phyloP scores from a whole-genome alignment of 495 filamentous ascomycete genomes.

The Stereocaulon alpinum region DNA sequence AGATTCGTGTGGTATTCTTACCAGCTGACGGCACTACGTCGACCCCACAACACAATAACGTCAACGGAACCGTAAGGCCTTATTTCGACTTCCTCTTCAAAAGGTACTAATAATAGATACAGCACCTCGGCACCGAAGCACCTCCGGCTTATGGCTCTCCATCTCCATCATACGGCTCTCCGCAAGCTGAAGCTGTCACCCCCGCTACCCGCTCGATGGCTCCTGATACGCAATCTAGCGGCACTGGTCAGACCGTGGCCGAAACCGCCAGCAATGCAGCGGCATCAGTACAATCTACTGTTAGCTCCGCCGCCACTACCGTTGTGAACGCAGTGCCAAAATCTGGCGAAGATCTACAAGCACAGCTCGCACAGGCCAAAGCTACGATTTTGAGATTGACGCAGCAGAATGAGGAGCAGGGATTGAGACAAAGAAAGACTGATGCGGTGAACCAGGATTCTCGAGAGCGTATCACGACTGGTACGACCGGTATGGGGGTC shows the following conservation, averaged over 20 bases:
- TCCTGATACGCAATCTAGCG: conserved; percentile 10
- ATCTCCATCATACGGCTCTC: conserved; percentile 41
- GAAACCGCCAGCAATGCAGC: conserved; percentile 13
- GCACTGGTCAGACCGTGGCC: not conserved
- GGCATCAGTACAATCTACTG: conserved; percentile 21
- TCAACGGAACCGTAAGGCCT: conserved; percentile 39
- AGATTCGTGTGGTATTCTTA: conserved; percentile 87
- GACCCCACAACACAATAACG: conserved; percentile 32
- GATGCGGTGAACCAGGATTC: conserved; percentile 29
- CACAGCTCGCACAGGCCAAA: conserved; percentile 65
- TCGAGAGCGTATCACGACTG: conserved; percentile 31
- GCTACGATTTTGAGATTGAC: conserved; percentile 60
- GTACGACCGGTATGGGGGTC: conserved; percentile 38
- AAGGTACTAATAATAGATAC: not conserved
- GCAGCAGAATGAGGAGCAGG: conserved; percentile 56
- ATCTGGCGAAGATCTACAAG: conserved; percentile 54
- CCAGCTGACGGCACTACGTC: conserved; percentile 40
- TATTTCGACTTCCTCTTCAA: not conserved
- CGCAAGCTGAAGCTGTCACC: conserved; percentile 32
- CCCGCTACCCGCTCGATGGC: conserved; percentile 23
- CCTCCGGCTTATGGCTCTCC: conserved; percentile 50
- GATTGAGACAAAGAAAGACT: conserved; percentile 59
- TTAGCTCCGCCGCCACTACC: conserved; percentile 34
- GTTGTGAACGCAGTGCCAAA: conserved; percentile 36
- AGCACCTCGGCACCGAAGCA: conserved; percentile 33